phyloP scores from a whole-genome alignment of 2,329 filamentous ascomycete genomes.

The Verticillium nubilum region DNA sequence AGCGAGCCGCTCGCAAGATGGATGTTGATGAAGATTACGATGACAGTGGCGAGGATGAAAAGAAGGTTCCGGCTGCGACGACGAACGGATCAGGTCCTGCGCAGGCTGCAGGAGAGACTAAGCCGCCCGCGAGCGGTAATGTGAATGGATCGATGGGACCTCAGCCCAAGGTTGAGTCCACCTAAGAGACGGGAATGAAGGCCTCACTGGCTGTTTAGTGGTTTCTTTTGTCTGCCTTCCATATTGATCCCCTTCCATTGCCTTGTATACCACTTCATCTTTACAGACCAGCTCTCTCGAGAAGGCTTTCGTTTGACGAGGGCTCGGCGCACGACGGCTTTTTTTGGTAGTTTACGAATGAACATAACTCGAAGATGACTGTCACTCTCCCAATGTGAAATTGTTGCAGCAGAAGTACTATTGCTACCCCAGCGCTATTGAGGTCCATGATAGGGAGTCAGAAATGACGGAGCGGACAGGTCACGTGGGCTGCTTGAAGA shows the following conservation, averaged over 20 bases:
- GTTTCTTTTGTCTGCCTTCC: constrained; percentile 9
- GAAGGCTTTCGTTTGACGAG: neutral
- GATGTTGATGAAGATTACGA: constrained; percentile 98
- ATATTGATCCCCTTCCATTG: constrained; percentile 5
- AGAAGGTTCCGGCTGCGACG: constrained; percentile 42
- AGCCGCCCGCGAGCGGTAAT: constrained; percentile 43
- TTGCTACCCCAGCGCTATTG: too few relatives aligned
- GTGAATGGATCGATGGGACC: constrained; percentile 43
- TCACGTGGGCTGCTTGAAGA: too few relatives aligned
- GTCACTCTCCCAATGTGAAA: neutral
- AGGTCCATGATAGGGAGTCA: too few relatives aligned
- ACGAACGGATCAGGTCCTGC: constrained; percentile 37
- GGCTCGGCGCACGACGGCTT: neutral
- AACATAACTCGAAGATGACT: neutral
- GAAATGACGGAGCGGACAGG: too few relatives aligned
- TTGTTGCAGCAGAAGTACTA: too few relatives aligned
- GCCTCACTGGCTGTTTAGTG: neutral
- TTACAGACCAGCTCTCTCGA: neutral
- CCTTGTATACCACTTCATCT: constrained; percentile 15
- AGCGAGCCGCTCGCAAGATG: constrained; percentile 83
- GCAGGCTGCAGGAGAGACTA: constrained; percentile 45
- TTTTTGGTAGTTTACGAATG: neutral
- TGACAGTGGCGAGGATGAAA: constrained; percentile 85
- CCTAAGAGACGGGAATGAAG: constrained; percentile 4
- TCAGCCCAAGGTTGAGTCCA: constrained; percentile 40